Base-by-base conservation (phyloP, 371 early-diverging fungal genomes). In the Funneliformis caledonium region DNA sequence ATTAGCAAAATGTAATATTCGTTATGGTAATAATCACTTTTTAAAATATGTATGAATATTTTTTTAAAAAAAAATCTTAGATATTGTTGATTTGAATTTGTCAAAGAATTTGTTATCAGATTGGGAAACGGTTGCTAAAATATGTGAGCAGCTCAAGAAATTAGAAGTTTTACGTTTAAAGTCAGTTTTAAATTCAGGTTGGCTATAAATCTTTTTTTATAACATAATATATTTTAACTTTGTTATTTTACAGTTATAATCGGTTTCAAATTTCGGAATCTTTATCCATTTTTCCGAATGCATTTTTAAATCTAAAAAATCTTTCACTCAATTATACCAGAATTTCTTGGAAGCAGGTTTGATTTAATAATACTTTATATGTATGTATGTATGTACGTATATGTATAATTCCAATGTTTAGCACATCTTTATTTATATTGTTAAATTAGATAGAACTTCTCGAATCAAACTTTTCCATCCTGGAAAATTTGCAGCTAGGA, bases 11-110 rank as follows among this genome's bases (percentile, higher is more conserved):
- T 31, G 2, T 43, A 69, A 69, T 69, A 37, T 37, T 37, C 37
- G 37, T 37, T 37, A 37, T 37, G 37, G 37, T 37, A 37, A 37
- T 3, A 37, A 2, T 37, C 37, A 37, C 37, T 37, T 37, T 37
- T 37, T 37, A 37, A 26, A 42, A 62, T 14, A 19, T 69, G 16
- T 26, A 62, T 31, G 9, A 4, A 47, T 11, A 19, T 22, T 47
- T 81, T 45, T 22, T 22, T 5, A 26, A 2, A 5, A 56, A n/a
- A 56, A n/a, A 6, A 50, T 3, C 45, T 33, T 73, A 86, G 84
- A 75, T 65, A 90, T 94, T 50, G 86, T 86, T 11, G 96, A 96
- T 83, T 76, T 95, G 60, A 93, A 96, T 87, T 83, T 96, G 48
- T 93, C 94, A 16, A 82, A 90, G 22, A 93, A 93, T 76, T 76